phyloP scores from a whole-genome alignment of 768 basidiomycete species.

The Lentinula sp. region DNA sequence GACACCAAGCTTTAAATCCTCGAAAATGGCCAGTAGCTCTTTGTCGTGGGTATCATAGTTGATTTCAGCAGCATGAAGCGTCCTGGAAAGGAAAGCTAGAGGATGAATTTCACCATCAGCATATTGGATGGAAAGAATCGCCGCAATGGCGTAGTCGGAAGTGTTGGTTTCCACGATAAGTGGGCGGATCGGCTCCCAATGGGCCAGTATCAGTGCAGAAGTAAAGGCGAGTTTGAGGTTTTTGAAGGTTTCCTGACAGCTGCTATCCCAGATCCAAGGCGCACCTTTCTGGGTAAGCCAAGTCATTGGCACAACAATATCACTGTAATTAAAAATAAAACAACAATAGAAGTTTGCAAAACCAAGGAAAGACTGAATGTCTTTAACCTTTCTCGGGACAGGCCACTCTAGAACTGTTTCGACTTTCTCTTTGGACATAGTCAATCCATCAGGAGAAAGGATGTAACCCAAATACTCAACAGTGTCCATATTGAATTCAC shows the following conservation, averaged over 20 bases:
- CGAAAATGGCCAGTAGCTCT: neutral
- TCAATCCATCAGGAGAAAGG: no score
- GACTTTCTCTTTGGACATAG: no score
- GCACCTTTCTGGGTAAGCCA: no score
- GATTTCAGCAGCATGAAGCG: neutral
- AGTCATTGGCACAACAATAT: no score
- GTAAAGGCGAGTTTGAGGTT: conserved; percentile 21
- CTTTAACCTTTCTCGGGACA: no score
- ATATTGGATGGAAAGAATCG: conserved; percentile 26
- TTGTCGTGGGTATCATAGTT: neutral
- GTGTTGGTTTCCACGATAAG: conserved; percentile 23
- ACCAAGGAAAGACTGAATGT: no score
- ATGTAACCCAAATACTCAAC: no score
- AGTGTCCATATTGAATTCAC: no score
- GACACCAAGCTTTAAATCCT: neutral
- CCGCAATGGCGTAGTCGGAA: conserved; percentile 25
- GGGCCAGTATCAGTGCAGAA: conserved; percentile 19
- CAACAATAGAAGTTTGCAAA: no score
- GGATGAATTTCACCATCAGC: conserved; percentile 34
- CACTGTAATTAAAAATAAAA: no score
- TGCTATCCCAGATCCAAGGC: conserved; percentile 20
- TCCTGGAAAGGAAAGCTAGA: conserved; percentile 29
- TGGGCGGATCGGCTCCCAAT: conserved; percentile 9
- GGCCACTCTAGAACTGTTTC: no score
- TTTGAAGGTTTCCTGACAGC: conserved; percentile 20